These are phyloP conservation scores for Datura wrightii DNA, from an alignment of 257 asterid species.

Conservation along the genomic window DNA sequence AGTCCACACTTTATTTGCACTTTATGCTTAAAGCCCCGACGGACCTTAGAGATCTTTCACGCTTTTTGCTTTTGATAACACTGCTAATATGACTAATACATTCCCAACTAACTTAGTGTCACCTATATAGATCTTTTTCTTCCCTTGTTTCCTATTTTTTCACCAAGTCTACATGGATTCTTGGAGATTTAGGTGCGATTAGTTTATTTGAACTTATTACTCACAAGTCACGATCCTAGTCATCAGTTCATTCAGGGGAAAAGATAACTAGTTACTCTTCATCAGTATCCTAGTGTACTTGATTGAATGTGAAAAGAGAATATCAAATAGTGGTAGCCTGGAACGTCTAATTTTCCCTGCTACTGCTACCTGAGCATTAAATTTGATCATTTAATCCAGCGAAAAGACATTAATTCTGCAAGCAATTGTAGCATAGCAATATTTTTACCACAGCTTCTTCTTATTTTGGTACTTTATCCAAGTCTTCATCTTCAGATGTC, in stretches of 20 bases:
- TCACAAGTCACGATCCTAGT: not conserved
- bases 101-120: not conserved
- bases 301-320: not conserved
- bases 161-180: not conserved
- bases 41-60: too few species aligned
- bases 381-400: not conserved
- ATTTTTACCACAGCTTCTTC: not conserved
- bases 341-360: not conserved
- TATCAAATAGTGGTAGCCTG: not conserved
- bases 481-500: slow-evolving; percentile 21
- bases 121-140: not conserved
- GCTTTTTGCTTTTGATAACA: too few species aligned
- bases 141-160: not conserved
- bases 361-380: not conserved
- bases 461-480: slow-evolving; percentile 8
- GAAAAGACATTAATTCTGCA: not conserved
- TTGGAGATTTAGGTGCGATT: not conserved
- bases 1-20: too few species aligned
- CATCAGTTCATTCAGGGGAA: not conserved
- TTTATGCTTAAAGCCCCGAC: too few species aligned
- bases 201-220: not conserved
- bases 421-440: not conserved
- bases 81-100: not conserved
- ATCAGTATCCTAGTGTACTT: not conserved
- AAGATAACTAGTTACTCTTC: not conserved